Evolutionary conservation across 2,329 filamentous ascomycete genomes (phyloP).

Genomic region (Alternaria sp.): DNA sequence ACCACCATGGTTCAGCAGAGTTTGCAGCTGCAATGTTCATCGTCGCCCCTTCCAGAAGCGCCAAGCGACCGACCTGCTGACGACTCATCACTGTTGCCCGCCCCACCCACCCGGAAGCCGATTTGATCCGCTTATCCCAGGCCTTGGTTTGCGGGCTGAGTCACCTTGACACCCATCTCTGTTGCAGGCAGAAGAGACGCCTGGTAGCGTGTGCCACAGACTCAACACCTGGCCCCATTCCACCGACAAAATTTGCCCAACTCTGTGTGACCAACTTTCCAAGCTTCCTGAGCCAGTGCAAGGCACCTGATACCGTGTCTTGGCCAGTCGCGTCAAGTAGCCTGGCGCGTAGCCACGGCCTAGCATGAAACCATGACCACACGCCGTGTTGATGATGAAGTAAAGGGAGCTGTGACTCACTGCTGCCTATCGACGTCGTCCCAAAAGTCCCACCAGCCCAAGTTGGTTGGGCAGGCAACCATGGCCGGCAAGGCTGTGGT

Average conservation of each 20-base stretch:
- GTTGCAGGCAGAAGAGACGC: constrained; percentile 29
- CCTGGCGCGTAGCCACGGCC: constrained; percentile 17
- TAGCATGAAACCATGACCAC: constrained; percentile 22
- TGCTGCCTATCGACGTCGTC: constrained; percentile 20
- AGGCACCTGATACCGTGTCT: constrained; percentile 46
- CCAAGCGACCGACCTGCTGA: constrained; percentile 18
- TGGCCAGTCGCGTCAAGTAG: constrained; percentile 21
- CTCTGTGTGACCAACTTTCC: constrained; percentile 29
- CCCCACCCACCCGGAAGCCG: constrained; percentile 22
- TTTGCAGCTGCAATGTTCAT: constrained; percentile 26
- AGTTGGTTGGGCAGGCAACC: constrained; percentile 17
- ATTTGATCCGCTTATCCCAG: constrained; percentile 25
- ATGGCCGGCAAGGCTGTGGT: constrained; percentile 14
- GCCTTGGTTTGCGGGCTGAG: constrained; percentile 34
- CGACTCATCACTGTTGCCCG: constrained; percentile 25
- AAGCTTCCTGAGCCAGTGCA: constrained; percentile 18
- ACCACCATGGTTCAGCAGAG: constrained; percentile 14
- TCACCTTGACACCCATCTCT: constrained; percentile 31
- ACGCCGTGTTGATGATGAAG: constrained; percentile 16
- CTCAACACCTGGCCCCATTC: constrained; percentile 18
- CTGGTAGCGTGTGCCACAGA: constrained; percentile 18
- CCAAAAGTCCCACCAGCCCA: neutral
- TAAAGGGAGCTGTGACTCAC: constrained; percentile 25
- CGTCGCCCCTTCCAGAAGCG: constrained; percentile 30
- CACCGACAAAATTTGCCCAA: constrained; percentile 24